Conservation (phyloP, 2,329 filamentous ascomycete genomes). For the Talaromyces sp. region DNA sequence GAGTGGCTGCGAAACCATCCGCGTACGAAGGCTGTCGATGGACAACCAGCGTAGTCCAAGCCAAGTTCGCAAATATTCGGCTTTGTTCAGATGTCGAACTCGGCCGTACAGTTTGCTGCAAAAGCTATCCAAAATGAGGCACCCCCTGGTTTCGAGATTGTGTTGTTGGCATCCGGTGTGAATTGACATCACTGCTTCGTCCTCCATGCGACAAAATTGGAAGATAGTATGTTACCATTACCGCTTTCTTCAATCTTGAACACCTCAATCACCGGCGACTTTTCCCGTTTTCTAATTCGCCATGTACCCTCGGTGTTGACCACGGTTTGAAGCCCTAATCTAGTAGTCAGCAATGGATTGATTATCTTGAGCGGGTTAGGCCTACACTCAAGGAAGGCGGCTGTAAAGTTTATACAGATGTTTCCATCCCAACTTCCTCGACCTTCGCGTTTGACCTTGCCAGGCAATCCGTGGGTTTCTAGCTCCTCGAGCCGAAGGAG, state of each 20-base stretch:
- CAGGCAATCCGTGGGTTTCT: constrained; percentile 74
- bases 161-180: background rate
- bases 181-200: constrained; percentile 22
- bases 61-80: background rate
- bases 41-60: background rate
- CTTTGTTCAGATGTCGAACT: background rate
- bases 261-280: constrained; percentile 66
- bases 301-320: constrained; percentile 70
- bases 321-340: constrained; percentile 59
- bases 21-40: background rate
- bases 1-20: constrained; percentile 31
- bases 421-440: constrained; percentile 83
- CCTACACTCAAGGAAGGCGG: constrained; percentile 72
- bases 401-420: constrained; percentile 86
- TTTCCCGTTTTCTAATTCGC: constrained; percentile 67
- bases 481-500: constrained; percentile 72
- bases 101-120: background rate
- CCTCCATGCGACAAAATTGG: constrained; percentile 73
- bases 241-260: constrained; percentile 70
- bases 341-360: background rate
- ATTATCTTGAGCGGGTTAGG: background rate
- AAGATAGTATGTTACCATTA: constrained; percentile 70
- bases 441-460: constrained; percentile 64
- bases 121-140: background rate
- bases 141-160: background rate